Conservation (phyloP, 441 rosid species). For the Syzygium malaccense region DNA sequence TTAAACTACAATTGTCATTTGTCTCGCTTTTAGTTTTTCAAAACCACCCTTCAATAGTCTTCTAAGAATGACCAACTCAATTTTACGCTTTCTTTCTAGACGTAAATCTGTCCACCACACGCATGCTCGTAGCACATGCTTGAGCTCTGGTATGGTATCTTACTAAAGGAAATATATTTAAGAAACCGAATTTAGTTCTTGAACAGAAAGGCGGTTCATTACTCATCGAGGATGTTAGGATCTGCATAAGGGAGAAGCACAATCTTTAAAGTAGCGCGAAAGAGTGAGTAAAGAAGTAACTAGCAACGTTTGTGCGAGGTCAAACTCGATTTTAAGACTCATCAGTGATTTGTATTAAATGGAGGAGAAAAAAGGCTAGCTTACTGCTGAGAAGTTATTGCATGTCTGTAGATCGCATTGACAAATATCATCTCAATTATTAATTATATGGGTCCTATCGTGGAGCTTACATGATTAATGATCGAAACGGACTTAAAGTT, state of each 20-base stretch:
- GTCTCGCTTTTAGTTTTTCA: no score
- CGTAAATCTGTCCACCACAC: no score
- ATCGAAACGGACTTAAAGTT: background rate
- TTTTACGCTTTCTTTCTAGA: background rate
- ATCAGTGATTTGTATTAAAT: background rate
- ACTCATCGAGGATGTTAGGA: background rate
- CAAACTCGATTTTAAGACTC: background rate
- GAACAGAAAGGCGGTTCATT: background rate
- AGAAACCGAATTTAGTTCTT: background rate
- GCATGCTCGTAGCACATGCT: no score
- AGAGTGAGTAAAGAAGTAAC: background rate
- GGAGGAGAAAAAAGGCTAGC: background rate
- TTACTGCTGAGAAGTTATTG: background rate
- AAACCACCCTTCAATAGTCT: no score
- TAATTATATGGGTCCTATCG: background rate
- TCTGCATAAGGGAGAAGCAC: no score
- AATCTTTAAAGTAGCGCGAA: background rate
- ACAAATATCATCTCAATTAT: background rate
- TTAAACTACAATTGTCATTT: no score
- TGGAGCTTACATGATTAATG: background rate
- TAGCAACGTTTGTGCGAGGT: background rate
- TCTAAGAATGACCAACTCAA: background rate
- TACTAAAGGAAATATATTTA: background rate
- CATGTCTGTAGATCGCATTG: background rate
- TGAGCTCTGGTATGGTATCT: no score